Evolutionary conservation across 164 flowering plant species (phyloP), one percentile per base, ranked within the genome.

Genomic region (Vitis cinerea): DNA sequence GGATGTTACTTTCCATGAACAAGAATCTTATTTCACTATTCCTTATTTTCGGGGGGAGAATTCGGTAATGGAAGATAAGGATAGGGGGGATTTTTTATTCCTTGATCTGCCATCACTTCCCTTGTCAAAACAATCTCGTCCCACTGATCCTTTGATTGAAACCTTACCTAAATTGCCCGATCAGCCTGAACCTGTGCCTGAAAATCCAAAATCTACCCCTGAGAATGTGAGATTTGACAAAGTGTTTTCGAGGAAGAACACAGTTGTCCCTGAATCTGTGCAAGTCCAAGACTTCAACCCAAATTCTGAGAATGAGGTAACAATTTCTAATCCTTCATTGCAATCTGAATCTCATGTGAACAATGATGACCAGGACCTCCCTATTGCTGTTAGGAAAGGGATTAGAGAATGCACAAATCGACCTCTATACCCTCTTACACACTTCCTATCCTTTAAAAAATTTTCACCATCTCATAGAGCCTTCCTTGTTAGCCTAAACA

Each of bases 11-110:
- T 73, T 73, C 71, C 37, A 61, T 53, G 66, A 67, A 53, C 8
- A 67, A 4, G 50, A 53, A 30, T 61, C 47, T n/a, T 31, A 31
- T 61, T 73, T 61, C 55, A 51, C 67, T n/a, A 52, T 2, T 11
- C 71, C 67, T 61, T 73, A 67, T 73, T 67, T 67, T 67, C 61
- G 61, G 23, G 69, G 67, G 27, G 76, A 73, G 71, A 50, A 9
- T 53, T 63, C 62, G 44, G 14, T 48, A 4, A 55, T 31, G 31
- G 67, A 71, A 63, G 73, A 71, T 63, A 63, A 71, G 50, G 67
- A 63, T 17, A 15, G 37, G 37, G 37, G 37, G 37, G 37, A 31
- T 31, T 31, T 16, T 48, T 48, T 64, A 7, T 49, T 64, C 15
- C 52, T 51, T 12, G 37, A 64, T 64, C 54, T 49, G 31, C 19